Base-by-base conservation (phyloP, 495 filamentous ascomycete genomes). In the Neurospora tetrasperma region DNA sequence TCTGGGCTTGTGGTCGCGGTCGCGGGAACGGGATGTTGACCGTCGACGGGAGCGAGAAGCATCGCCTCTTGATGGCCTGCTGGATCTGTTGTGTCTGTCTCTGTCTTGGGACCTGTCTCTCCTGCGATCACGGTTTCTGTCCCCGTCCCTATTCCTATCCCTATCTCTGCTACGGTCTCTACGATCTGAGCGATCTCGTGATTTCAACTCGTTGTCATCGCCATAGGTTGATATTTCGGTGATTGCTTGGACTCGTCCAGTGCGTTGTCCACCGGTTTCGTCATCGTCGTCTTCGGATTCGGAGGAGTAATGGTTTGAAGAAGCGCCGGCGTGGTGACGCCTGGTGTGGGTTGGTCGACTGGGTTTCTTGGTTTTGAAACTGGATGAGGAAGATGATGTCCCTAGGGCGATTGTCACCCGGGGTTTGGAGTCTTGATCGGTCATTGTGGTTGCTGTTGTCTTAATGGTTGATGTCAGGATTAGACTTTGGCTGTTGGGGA, bases 281-380 rank as follows among this genome's bases (percentile, higher is more conserved):
- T 66, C 54, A 9, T 66, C 14, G 71, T 76, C 78, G 27, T 79
- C 69, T 70, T 73, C 8, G 41, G 75, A 72, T 31, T 73, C 70
- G n/a, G 73, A 66, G 10, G 42, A 59, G 11, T 72, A 71, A 14
- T 62, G 46, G 46, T 54, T 54, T 12, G 46, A 59, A 35, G 54
- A 66, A 4, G 54, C 54, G 54, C 54, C 54, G 54, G 54, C 54
- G 54, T 31, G 54, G 27, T 66, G 54, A 18, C 54, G 54, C 27
- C 54, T 66, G 54, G 54, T 66, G 23, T 66, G 54, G 5, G 27
- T 66, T 66, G 54, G 54, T 66, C 54, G 54, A 66, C 54, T 66
- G 27, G 54, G 54, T 66, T 66, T 66, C 54, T 66, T 66, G 54
- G 54, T 66, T 66, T 66, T 66, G 27, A 66, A 66, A 27, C 27